Percentiles rank a stretch among this genome's conserved stretches.
Evolutionary conservation across 2,329 filamentous ascomycete genomes (phyloP).

Genomic region (Blastomyces gilchristii): DNA sequence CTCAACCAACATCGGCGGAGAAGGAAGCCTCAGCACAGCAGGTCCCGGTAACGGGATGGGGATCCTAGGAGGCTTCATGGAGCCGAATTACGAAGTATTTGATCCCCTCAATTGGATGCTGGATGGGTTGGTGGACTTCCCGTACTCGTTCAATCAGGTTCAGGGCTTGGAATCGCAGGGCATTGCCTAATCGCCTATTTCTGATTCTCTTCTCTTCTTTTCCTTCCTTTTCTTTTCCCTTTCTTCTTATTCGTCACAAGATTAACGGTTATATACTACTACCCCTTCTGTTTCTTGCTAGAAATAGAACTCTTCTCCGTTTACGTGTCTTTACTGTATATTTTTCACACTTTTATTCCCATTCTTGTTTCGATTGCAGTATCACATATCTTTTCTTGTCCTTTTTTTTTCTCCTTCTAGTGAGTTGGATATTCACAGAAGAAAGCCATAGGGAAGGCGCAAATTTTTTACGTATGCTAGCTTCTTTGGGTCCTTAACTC

Average conservation of each 20-base stretch:
- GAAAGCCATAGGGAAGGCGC: not conserved
- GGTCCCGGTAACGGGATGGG: constrained; percentile 18
- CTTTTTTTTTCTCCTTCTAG: not conserved
- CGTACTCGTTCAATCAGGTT: constrained; percentile 54
- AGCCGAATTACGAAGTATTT: constrained; percentile 74
- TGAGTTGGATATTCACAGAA: not conserved
- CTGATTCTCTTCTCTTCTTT: not conserved
- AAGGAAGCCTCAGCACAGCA: constrained; percentile 8
- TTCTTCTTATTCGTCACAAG: not conserved
- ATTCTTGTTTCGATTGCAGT: not conserved
- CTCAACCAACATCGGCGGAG: constrained; percentile 23
- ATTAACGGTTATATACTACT: not conserved
- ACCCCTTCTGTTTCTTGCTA: too few species aligned
- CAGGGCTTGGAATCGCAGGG: constrained; percentile 38
- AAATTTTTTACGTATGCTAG: not conserved
- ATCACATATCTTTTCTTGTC: too few species aligned
- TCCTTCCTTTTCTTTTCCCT: not conserved
- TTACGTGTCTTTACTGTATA: not conserved
- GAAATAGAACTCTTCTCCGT: not conserved
- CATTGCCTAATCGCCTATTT: constrained; percentile 21
- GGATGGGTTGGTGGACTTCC: constrained; percentile 73
- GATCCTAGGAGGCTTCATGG: constrained; percentile 44
- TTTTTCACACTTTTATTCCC: not conserved
- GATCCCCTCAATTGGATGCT: constrained; percentile 91
- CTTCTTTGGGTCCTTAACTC: not conserved